These are phyloP conservation scores for Ormosia emarginata DNA, from an alignment of 306 rosid genomes.

Conservation along the genomic window DNA sequence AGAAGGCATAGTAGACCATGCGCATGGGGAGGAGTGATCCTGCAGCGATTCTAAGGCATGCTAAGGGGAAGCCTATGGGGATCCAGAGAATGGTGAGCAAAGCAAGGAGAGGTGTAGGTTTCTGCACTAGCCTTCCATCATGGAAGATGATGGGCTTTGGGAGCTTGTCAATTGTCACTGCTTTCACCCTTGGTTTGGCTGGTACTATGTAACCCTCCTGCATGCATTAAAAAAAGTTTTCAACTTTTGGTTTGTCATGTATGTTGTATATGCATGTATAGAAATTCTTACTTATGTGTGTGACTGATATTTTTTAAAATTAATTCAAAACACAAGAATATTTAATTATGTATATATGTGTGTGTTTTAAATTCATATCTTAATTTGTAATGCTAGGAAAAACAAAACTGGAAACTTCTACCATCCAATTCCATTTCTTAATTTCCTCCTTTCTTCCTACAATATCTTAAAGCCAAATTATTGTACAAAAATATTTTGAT, in stretches of 20 bases:
- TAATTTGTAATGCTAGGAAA: not conserved
- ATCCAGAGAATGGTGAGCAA: conserved; percentile 65
- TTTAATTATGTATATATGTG: not conserved
- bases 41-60: conserved; percentile 62
- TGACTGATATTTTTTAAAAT: too few species aligned
- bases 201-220: conserved; percentile 75
- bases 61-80: conserved; percentile 65
- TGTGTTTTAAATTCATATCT: not conserved
- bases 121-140: conserved; percentile 73
- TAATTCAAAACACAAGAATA: too few species aligned
- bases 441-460: not conserved
- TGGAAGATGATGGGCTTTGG: conserved; percentile 85
- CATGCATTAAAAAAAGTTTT: not conserved
- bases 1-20: conserved; percentile 58
- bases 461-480: not conserved
- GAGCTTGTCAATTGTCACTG: conserved; percentile 52
- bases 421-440: not conserved
- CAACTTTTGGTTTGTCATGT: not conserved
- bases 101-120: conserved; percentile 66
- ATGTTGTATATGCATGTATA: not conserved
- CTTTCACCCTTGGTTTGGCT: conserved; percentile 33
- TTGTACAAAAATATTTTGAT: not conserved
- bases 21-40: conserved; percentile 86
- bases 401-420: not conserved
- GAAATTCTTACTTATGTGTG: too few species aligned